Base-by-base conservation (phyloP, 495 filamentous ascomycete genomes). In the Thermochaetoides thermophila region DNA sequence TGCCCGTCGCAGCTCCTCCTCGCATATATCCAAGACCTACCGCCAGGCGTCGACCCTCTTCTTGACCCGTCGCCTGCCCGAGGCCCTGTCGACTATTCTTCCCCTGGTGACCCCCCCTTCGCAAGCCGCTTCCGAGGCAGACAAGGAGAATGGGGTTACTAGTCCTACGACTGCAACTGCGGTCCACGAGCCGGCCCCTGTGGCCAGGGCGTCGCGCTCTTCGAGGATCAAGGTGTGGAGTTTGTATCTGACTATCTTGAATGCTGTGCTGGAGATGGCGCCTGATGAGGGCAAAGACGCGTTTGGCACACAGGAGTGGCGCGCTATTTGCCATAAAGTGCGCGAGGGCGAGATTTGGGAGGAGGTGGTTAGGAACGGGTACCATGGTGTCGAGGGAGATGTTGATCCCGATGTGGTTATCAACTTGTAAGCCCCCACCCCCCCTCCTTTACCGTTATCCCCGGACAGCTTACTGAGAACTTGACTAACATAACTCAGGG, bases 221-320 rank as follows among this genome's bases (percentile, higher is more conserved):
- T 82, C 79, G 37, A 66, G 87, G 40, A 82, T 94, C 56, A 96
- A 94, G 54, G 74, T 95, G 34, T 97, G 91, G 91, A 91, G 82
- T 55, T 67, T 97, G 44, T 96, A 96, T 54, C 71, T 96, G 31
- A 92, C 84, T 0, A 72, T 96, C 16, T 66, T 96, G 21, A 91
- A 93, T 57, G 81, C 81, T 16, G 78, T 93, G 29, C 65, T 87
- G 22, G 85, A 96, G 40, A 63, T 95, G 43, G 82, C 81, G 12
- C 57, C 76, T n/a, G 83, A 94, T 44, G 84, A 93, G 50, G 89
- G 87, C 19, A 93, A 86, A 57, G 69, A 69, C 11, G 68, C 74
- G 16, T 86, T 95, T 62, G 91, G 91, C 0, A 73, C 69, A 26
- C 69, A 78, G 37, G 74, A 83, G 41, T 97, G 84, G 84, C 75